phyloP scores from a whole-genome alignment of 2,329 filamentous ascomycete genomes.

The Stachybotrys echinatus region DNA sequence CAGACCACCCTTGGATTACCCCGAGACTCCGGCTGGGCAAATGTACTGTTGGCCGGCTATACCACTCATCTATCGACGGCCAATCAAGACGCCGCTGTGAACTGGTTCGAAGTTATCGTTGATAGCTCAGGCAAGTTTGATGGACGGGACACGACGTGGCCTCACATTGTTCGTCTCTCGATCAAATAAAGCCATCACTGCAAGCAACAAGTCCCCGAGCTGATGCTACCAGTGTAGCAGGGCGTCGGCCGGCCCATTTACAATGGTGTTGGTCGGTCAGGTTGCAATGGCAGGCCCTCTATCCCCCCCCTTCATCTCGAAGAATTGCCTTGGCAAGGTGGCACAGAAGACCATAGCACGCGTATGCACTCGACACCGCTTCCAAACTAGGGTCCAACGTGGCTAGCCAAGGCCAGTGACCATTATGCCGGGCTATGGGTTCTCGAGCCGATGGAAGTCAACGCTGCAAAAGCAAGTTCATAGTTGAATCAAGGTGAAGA shows the following conservation, averaged over 20 bases:
- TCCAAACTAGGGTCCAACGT: neutral
- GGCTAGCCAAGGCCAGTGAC: neutral
- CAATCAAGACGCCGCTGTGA: too few relatives aligned
- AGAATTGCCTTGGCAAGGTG: neutral
- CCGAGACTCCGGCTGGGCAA: neutral
- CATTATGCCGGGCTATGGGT: too few relatives aligned
- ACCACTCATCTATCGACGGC: too few relatives aligned
- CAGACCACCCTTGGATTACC: neutral
- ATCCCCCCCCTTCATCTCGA: neutral
- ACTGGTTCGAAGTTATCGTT: too few relatives aligned
- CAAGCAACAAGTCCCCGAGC: neutral
- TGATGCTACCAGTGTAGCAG: neutral
- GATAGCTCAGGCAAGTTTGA: too few relatives aligned
- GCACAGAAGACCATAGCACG: too few relatives aligned
- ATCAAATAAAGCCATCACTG: neutral
- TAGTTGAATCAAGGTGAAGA: too few relatives aligned
- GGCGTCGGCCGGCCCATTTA: neutral
- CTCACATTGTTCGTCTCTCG: too few relatives aligned
- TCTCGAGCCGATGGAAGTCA: too few relatives aligned
- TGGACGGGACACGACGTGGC: too few relatives aligned
- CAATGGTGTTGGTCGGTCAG: neutral
- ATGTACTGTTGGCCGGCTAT: too few relatives aligned
- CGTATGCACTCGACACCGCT: neutral
- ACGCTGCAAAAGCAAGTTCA: too few relatives aligned
- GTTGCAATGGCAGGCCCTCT: neutral